Evolutionary conservation across 2,329 filamentous ascomycete genomes (phyloP).

Genomic region (Claviceps humidiphila): DNA sequence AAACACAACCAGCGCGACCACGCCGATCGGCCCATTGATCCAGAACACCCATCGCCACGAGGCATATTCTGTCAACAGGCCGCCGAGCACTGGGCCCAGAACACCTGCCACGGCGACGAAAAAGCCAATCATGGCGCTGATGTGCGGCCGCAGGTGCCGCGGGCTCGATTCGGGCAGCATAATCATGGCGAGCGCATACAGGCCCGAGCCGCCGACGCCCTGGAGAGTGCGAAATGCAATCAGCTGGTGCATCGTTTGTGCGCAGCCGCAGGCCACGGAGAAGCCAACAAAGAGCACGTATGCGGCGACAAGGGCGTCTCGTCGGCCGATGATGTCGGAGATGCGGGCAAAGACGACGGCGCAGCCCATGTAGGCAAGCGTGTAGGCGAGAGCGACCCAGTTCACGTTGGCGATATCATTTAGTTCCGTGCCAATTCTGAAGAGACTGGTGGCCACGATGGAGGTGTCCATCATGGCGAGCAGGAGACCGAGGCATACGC

Average conservation of each 20-base stretch:
- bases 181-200: slow-evolving; percentile 45
- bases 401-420: slow-evolving; percentile 30
- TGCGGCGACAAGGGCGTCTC: slow-evolving; percentile 34
- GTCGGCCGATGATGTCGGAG: slow-evolving; percentile 41
- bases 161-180: slow-evolving; percentile 39
- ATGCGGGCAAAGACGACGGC: slow-evolving; percentile 41
- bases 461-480: slow-evolving; percentile 46
- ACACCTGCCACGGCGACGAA: slow-evolving; percentile 35
- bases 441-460: slow-evolving; percentile 45
- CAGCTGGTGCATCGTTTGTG: slow-evolving; percentile 25
- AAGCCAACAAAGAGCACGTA: slow-evolving; percentile 42
- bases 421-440: slow-evolving; percentile 41
- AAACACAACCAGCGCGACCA: slow-evolving; percentile 32
- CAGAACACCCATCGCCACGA: slow-evolving; percentile 45
- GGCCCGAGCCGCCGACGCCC: slow-evolving; percentile 35
- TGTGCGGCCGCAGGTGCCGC: slow-evolving; percentile 23
- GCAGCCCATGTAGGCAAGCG: slow-evolving; percentile 42
- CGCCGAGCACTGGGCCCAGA: slow-evolving; percentile 38
- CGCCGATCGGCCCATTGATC: slow-evolving; percentile 43
- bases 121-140: slow-evolving; percentile 34
- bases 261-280: slow-evolving; percentile 38
- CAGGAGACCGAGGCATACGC: slow-evolving; percentile 38
- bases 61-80: slow-evolving; percentile 33
- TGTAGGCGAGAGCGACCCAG: slow-evolving; percentile 43
- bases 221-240: slow-evolving; percentile 36